Evolutionary conservation across 305 asterid species (phyloP).

Genomic region (Fraxinus paxiana): DNA sequence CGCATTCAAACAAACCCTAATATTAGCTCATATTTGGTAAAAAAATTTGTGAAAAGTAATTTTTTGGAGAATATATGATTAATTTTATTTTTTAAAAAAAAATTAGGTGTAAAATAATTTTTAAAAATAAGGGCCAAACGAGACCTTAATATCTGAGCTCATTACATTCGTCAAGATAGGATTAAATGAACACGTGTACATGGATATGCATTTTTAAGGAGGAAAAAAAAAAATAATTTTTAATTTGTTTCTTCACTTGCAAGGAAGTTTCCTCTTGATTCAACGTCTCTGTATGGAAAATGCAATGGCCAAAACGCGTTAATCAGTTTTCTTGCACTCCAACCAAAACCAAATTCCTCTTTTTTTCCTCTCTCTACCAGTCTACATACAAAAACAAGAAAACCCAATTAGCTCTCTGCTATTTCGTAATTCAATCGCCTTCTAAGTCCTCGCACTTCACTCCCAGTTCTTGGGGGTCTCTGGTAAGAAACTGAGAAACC

Average conservation of each 20-base stretch:
- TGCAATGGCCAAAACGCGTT: constrained; percentile 31
- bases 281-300: constrained; percentile 30
- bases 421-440: background rate
- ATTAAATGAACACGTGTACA: background rate
- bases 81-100: too few relatives aligned
- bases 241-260: background rate
- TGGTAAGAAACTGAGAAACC: constrained; percentile 27
- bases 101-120: background rate
- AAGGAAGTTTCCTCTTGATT: constrained; percentile 20
- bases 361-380: background rate
- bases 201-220: background rate
- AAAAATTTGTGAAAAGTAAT: background rate
- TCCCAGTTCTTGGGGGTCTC: constrained; percentile 28
- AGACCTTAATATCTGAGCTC: background rate
- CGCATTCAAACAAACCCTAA: background rate
- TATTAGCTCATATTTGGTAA: background rate
- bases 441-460: background rate
- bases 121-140: background rate
- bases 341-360: constrained; percentile 23
- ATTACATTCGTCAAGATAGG: background rate
- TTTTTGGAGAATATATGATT: background rate
- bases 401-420: background rate
- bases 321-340: constrained; percentile 10
- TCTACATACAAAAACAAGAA: background rate
- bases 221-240: background rate